These are phyloP conservation scores for Xylariomycetidae sp. DNA, from an alignment of 2,329 filamentous ascomycete genomes.

Conservation along the genomic window DNA sequence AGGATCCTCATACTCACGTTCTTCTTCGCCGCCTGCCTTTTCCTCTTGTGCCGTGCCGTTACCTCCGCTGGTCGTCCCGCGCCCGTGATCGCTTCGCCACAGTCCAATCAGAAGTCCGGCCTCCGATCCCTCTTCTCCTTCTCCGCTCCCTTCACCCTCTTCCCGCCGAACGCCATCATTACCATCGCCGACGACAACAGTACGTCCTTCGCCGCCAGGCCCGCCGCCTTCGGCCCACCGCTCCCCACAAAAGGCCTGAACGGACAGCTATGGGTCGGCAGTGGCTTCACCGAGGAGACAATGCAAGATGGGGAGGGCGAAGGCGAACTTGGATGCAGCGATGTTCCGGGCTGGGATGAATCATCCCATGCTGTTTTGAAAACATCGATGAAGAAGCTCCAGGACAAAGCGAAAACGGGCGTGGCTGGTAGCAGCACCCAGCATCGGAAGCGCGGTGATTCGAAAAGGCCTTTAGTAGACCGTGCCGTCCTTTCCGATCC, in stretches of 20 bases:
- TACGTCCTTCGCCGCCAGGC: slow-evolving; percentile 89
- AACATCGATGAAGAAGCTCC: slow-evolving; percentile 30
- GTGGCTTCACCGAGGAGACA: slow-evolving; percentile 78
- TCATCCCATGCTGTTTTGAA: slow-evolving; percentile 40
- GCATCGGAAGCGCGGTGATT: slow-evolving; percentile 30
- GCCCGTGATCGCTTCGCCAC: slow-evolving; percentile 18
- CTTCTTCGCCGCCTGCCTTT: slow-evolving; percentile 47
- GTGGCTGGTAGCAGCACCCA: slow-evolving; percentile 25
- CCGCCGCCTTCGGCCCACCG: slow-evolving; percentile 84
- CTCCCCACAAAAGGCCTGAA: slow-evolving; percentile 73
- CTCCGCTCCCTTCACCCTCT: slow-evolving; percentile 75
- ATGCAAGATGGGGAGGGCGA: slow-evolving; percentile 59
- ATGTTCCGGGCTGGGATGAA: slow-evolving; percentile 82
- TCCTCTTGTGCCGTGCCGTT: slow-evolving; percentile 49
- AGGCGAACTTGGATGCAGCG: slow-evolving; percentile 89
- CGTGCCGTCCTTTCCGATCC: slow-evolving; percentile 17
- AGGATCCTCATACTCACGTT: slow-evolving; percentile 48
- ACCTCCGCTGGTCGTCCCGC: slow-evolving; percentile 30
- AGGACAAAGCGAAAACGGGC: slow-evolving; percentile 23
- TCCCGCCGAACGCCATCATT: slow-evolving; percentile 92
- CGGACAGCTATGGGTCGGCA: slow-evolving; percentile 88
- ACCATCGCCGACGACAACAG: slow-evolving; percentile 97
- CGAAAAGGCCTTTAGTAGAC: slow-evolving; percentile 25
- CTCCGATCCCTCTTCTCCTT: slow-evolving; percentile 61
- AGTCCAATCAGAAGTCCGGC: slow-evolving; percentile 33